Evolutionary conservation across 2,329 filamentous ascomycete genomes (phyloP), one percentile per base, ranked within the genome.

Genomic region (Nothophoma quercina): DNA sequence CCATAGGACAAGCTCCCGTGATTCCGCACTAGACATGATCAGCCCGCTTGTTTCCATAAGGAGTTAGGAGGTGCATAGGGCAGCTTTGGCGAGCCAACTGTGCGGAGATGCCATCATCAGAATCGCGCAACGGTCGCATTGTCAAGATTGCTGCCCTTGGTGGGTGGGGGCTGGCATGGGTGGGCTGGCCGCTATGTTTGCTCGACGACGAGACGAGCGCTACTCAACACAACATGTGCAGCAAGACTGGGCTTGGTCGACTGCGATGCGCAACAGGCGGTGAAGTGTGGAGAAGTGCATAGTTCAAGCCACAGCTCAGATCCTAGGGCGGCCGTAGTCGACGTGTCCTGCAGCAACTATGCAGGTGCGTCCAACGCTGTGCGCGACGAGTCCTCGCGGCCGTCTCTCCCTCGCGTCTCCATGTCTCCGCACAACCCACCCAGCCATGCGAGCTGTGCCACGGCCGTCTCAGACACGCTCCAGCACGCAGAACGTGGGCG

Each of bases 11-110:
- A 55, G 51, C 51, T 62, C 56, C 59, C 61, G 55, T 64, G 58
- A 56, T 66, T 65, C 43, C 60, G 64, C 60, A 68, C 69, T 73
- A 71, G 36, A 56, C 47, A 61, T 35, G 51, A 65, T 65, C 63
- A 65, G 62, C 59, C 56, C 59, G 60, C 15, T 15, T n/a, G 19
- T 49, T 54, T 3, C 51, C 45, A 19, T 10, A 55, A 41, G 18
- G 21, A 30, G 51, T 36, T 55, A 55, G 45, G 5, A 36, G 33
- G 51, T 49, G 51, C 51, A 55, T 55, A 55, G 51, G 51, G 51
- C 44, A 45, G 45, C 36, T 50, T 55, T 55, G 46, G 56, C 58
- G 60, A 65, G 62, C 60, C 64, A 62, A 55, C 53, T 55, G 47
- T 67, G 64, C 59, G 62, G 63, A 67, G 64, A 61, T 10, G 54